Evolutionary conservation across 78 protist species (phyloP).

Genomic region (Emiliania huxleyi): DNA sequence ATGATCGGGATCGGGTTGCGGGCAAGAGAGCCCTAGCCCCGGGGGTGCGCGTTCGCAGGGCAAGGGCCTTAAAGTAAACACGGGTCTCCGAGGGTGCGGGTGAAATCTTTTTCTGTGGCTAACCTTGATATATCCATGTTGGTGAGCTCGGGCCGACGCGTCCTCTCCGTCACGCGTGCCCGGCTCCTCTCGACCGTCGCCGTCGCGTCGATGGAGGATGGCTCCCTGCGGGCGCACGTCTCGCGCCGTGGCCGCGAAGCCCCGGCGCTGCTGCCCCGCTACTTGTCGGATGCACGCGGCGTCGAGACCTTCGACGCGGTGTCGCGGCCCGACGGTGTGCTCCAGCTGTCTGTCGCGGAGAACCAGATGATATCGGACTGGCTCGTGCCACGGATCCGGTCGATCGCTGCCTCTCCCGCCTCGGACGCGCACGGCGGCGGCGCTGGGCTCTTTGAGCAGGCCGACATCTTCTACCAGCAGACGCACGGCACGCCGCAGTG

Average conservation of each 20-base stretch:
- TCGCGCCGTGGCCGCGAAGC: neutral
- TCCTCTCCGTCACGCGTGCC: no score
- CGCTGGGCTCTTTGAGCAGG: neutral
- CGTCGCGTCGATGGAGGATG: no score
- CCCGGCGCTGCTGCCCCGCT: neutral
- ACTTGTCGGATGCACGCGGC: neutral
- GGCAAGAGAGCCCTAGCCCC: no score
- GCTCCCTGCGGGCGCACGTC: no score
- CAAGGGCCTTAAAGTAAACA: no score
- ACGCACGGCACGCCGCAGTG: neutral
- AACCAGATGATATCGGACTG: neutral
- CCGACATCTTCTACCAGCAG: neutral
- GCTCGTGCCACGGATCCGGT: neutral
- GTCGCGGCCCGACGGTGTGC: neutral
- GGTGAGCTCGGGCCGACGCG: no score
- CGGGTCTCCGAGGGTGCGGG: no score
- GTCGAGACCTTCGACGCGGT: neutral
- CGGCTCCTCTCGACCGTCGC: no score
- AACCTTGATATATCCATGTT: no score
- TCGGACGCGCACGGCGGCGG: neutral
- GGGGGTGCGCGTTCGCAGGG: no score
- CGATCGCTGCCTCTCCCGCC: neutral
- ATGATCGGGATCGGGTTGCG: no score
- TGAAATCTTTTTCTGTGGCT: no score
- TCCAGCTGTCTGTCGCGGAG: neutral